Evolutionary conservation across 176 grass and related monocot genomes (phyloP).

Genomic region (Oryza australiensis): DNA sequence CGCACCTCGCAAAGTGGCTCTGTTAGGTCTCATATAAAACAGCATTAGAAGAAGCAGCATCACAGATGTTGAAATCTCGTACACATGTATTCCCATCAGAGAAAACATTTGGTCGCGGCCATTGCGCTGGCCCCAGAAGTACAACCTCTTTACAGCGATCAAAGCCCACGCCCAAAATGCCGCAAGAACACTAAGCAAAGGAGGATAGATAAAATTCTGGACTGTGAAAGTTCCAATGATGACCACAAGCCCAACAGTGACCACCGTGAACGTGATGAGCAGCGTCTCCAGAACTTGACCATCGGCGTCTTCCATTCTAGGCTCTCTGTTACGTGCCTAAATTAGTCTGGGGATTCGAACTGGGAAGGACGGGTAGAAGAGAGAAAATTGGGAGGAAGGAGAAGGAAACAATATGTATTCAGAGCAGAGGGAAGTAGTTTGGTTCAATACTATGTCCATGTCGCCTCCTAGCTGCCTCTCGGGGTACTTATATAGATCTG

Average conservation of each 20-base stretch:
- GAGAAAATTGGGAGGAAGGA: too few species aligned
- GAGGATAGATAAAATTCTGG: not conserved
- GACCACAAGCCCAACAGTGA: not conserved
- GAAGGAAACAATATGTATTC: too few species aligned
- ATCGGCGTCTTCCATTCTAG: not conserved
- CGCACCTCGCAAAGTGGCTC: not conserved
- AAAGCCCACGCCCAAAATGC: slow-evolving; percentile 13
- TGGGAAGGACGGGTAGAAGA: too few species aligned
- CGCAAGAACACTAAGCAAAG: not conserved
- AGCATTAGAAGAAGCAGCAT: not conserved
- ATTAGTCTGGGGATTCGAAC: too few species aligned
- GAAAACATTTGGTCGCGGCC: too few species aligned
- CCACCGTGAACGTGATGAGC: not conserved
- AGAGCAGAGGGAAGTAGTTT: too few species aligned
- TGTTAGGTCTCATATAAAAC: not conserved
- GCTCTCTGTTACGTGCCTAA: not conserved
- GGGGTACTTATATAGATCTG: too few species aligned
- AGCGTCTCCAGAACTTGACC: not conserved
- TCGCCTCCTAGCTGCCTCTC: too few species aligned
- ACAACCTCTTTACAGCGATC: slow-evolving; percentile 8
- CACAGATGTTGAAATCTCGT: not conserved
- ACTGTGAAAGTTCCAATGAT: not conserved
- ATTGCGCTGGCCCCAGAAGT: too few species aligned
- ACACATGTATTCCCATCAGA: not conserved
- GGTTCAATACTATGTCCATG: too few species aligned